Percentiles rank a stretch among this genome's conserved stretches.
Evolutionary conservation across 352 stramenopile genomes (phyloP).

Genomic region (Globisporangium nunn): DNA sequence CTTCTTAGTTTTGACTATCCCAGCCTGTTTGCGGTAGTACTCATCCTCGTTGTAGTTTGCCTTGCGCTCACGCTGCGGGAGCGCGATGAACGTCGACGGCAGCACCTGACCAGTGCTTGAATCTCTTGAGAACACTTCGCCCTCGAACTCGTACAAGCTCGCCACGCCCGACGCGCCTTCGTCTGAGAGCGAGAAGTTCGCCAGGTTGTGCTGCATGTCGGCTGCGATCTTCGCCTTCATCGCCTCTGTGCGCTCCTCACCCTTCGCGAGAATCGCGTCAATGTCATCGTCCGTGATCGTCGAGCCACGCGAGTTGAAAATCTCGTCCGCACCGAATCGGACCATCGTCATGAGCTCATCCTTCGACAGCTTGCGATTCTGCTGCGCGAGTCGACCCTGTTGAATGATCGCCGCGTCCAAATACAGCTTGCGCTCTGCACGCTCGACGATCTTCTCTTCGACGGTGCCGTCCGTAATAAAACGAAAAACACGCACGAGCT

Average conservation of each 20-base stretch:
- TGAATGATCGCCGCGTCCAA: slow-evolving; percentile 99
- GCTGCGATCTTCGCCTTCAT: slow-evolving; percentile 85
- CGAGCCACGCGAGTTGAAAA: slow-evolving; percentile 82
- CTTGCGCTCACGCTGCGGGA: slow-evolving; percentile 83
- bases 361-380: slow-evolving; percentile 92
- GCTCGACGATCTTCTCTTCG: slow-evolving; percentile 98
- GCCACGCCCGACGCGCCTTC: slow-evolving; percentile 77
- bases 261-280: slow-evolving; percentile 87
- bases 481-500: slow-evolving; percentile 97
- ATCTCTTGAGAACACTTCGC: slow-evolving; percentile 88
- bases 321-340: slow-evolving; percentile 83
- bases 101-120: slow-evolving; percentile 65
- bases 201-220: slow-evolving; percentile 94
- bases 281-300: slow-evolving; percentile 93
- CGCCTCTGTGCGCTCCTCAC: slow-evolving; percentile 85
- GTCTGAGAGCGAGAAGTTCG: slow-evolving; percentile 91
- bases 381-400: slow-evolving; percentile 93
- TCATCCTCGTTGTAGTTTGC: slow-evolving; percentile 96
- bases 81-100: slow-evolving; percentile 87
- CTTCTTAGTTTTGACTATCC: slow-evolving; percentile 78
- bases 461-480: slow-evolving; percentile 97
- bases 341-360: slow-evolving; percentile 98
- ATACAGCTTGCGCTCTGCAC: slow-evolving; percentile 97
- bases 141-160: slow-evolving; percentile 87
- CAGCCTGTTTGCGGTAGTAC: slow-evolving; percentile 90